Evolutionary conservation across 2,329 filamentous ascomycete genomes (phyloP).

Genomic region (Hypoxylon sp.): DNA sequence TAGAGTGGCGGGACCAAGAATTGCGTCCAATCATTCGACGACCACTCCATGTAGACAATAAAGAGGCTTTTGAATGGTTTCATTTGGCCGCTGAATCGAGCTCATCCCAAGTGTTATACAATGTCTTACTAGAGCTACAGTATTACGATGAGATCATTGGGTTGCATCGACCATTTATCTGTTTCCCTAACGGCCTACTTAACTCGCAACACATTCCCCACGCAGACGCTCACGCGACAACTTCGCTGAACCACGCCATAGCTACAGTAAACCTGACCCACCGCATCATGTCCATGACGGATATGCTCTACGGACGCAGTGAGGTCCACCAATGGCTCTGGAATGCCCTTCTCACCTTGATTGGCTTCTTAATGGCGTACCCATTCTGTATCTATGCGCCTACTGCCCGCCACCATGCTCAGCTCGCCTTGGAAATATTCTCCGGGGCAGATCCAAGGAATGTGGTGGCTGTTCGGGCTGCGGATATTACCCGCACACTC

Average conservation of each 20-base stretch:
- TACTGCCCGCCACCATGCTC: no score
- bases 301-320: slow-evolving; percentile 31
- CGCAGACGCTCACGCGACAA: slow-evolving; percentile 35
- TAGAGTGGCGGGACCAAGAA: slow-evolving; percentile 35
- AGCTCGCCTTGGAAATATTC: no score
- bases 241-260: slow-evolving; percentile 28
- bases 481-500: no score
- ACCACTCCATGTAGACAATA: slow-evolving; percentile 28
- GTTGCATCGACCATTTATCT: slow-evolving; percentile 29
- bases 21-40: slow-evolving; percentile 24
- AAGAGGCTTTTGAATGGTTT: slow-evolving; percentile 25
- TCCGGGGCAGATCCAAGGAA: no score
- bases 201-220: slow-evolving; percentile 23
- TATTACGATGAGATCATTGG: slow-evolving; percentile 36
- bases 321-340: slow-evolving; percentile 40
- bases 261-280: slow-evolving; percentile 33
- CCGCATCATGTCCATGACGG: slow-evolving; percentile 37
- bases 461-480: no score
- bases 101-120: no score
- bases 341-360: slow-evolving; percentile 37
- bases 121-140: no score
- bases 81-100: neutral
- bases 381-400: slow-evolving; percentile 1
- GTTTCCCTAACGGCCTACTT: slow-evolving; percentile 31
- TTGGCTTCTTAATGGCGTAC: slow-evolving; percentile 38